These are phyloP conservation scores for Monosporascus sp. DNA, from an alignment of 2,329 filamentous ascomycete genomes.

Conservation along the genomic window DNA sequence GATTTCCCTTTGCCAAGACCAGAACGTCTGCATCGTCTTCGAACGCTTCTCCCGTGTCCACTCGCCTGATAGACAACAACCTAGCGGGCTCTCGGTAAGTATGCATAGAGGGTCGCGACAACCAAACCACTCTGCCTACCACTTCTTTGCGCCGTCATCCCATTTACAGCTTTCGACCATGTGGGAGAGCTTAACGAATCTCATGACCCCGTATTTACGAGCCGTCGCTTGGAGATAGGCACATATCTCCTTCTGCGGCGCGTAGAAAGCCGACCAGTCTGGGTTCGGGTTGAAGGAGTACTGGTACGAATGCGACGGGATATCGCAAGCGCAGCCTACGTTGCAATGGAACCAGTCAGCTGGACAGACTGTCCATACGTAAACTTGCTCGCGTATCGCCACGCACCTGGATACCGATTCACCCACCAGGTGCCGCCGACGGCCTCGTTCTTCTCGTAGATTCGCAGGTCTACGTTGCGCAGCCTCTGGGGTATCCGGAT, in stretches of 20 bases:
- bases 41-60: slow-evolving; percentile 29
- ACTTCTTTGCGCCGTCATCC: slow-evolving; percentile 33
- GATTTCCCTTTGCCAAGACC: slow-evolving; percentile 35
- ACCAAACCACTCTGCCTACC: slow-evolving; percentile 19
- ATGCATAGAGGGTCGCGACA: not conserved
- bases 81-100: slow-evolving; percentile 12
- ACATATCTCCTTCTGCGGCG: slow-evolving; percentile 41
- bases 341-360: not conserved
- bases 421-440: slow-evolving; percentile 34
- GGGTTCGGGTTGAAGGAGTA: slow-evolving; percentile 52
- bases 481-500: slow-evolving; percentile 29
- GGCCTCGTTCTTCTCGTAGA: slow-evolving; percentile 28
- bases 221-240: slow-evolving; percentile 42
- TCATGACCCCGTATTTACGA: slow-evolving; percentile 38
- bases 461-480: slow-evolving; percentile 26
- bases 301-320: slow-evolving; percentile 47
- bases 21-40: slow-evolving; percentile 36
- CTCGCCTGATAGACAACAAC: slow-evolving; percentile 28
- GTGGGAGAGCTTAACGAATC: slow-evolving; percentile 40
- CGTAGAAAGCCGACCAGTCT: slow-evolving; percentile 47
- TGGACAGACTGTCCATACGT: not conserved
- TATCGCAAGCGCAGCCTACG: slow-evolving; percentile 26
- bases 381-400: not conserved
- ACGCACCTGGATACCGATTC: slow-evolving; percentile 30
- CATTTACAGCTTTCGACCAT: slow-evolving; percentile 35